phyloP scores from a whole-genome alignment of 495 filamentous ascomycete genomes.

The Geopyxis carbonaria region DNA sequence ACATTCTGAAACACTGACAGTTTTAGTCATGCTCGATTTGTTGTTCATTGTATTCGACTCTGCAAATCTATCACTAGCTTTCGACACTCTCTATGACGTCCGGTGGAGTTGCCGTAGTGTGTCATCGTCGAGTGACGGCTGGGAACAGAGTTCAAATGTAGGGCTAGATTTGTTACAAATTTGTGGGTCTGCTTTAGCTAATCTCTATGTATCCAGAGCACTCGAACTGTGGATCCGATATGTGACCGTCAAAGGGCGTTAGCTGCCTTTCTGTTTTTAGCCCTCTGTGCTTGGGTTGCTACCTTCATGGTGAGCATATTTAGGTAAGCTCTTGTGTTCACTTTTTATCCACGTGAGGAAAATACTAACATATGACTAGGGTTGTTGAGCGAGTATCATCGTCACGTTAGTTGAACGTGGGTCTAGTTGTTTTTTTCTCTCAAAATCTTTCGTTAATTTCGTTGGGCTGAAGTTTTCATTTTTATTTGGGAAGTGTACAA shows the following conservation, averaged over 20 bases:
- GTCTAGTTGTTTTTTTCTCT: slow-evolving; percentile 12
- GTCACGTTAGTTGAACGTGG: slow-evolving; percentile 8
- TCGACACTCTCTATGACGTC: slow-evolving; percentile 61
- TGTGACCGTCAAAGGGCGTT: slow-evolving; percentile 59
- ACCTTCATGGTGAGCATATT: slow-evolving; percentile 83
- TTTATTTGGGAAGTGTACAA: no score
- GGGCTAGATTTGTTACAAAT: no score
- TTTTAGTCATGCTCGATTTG: slow-evolving; percentile 62
- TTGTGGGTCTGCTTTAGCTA: slow-evolving; percentile 11
- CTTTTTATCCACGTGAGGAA: slow-evolving; percentile 5
- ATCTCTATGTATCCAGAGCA: slow-evolving; percentile 4
- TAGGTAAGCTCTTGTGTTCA: slow-evolving; percentile 34
- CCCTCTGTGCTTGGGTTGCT: slow-evolving; percentile 70
- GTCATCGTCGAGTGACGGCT: slow-evolving; percentile 9
- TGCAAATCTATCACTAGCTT: slow-evolving; percentile 76
- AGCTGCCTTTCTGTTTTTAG: slow-evolving; percentile 63
- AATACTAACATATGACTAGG: slow-evolving; percentile 24
- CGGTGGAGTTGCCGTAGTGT: slow-evolving; percentile 39
- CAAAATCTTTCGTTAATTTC: no score
- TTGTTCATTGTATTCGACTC: slow-evolving; percentile 95
- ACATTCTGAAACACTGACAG: slow-evolving; percentile 4
- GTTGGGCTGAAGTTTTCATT: no score
- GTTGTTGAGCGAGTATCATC: slow-evolving; percentile 49
- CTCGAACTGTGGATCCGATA: slow-evolving; percentile 33
- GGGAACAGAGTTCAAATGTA: slow-evolving; percentile 20